Percentiles rank a stretch among this genome's conserved stretches.
These are phyloP conservation scores for Blumeria hordei DNA, from an alignment of 2,329 filamentous ascomycete genomes.

Conservation along the genomic window DNA sequence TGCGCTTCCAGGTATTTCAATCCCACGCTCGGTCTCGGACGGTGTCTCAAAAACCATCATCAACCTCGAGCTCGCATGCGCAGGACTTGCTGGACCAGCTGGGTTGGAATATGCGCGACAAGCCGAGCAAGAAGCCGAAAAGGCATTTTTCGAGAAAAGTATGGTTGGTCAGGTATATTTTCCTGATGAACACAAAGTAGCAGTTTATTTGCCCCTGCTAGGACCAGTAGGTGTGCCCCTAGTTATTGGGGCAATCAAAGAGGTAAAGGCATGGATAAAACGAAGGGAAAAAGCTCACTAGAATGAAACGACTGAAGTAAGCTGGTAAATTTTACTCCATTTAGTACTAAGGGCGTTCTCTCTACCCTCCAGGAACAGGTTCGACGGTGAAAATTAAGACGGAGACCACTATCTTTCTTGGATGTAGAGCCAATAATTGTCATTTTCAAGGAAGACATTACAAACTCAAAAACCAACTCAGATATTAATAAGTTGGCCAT, in stretches of 20 bases:
- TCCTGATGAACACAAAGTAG: conserved; percentile 93
- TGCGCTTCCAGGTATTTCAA: conserved; percentile 72
- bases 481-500: too few relatives aligned
- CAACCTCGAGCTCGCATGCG: conserved; percentile 56
- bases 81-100: conserved; percentile 36
- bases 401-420: too few relatives aligned
- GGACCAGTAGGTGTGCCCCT: conserved; percentile 81
- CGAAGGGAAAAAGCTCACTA: conserved; percentile 6
- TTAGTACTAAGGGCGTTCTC: too few relatives aligned
- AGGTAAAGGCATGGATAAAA: conserved; percentile 31
- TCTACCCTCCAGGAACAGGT: too few relatives aligned
- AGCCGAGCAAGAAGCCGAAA: conserved; percentile 72
- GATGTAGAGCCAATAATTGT: too few relatives aligned
- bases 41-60: conserved; percentile 59
- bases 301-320: background rate
- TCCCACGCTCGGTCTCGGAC: conserved; percentile 65
- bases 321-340: too few relatives aligned
- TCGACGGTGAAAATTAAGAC: too few relatives aligned
- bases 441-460: too few relatives aligned
- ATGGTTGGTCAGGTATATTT: conserved; percentile 99
- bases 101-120: conserved; percentile 62
- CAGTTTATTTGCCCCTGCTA: conserved; percentile 77
- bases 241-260: conserved; percentile 60
- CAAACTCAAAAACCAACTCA: too few relatives aligned
- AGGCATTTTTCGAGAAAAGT: conserved; percentile 92